Percentiles rank a stretch among this genome's conserved stretches.
Conservation (phyloP, 352 stramenopile genomes). For the Globisporangium barbulae region DNA sequence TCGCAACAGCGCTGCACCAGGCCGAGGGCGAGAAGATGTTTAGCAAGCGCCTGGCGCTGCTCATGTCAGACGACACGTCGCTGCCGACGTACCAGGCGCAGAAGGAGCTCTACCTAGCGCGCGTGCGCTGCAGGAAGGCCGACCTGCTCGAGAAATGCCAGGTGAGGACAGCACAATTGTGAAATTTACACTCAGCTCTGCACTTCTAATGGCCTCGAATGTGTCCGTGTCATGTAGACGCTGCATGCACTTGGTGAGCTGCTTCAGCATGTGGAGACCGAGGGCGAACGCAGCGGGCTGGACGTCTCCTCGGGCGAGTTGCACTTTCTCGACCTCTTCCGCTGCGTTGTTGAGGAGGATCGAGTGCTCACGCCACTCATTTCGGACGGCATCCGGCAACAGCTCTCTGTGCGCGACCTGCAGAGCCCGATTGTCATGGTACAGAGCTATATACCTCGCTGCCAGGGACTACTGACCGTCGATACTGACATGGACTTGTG, state of each 20-base stretch:
- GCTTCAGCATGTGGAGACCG: conserved; percentile 44
- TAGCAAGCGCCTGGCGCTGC: conserved; percentile 40
- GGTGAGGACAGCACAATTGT: conserved; percentile 9
- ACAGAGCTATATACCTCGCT: conserved; percentile 4
- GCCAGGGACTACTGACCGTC: too few relatives aligned
- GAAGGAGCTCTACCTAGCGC: conserved; percentile 57
- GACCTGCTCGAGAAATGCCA: conserved; percentile 59
- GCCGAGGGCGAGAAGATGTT: conserved; percentile 69
- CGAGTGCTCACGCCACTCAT: conserved; percentile 64
- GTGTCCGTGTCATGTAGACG: conserved; percentile 23
- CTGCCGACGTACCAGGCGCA: conserved; percentile 50
- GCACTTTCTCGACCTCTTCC: conserved; percentile 64
- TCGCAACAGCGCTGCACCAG: conserved; percentile 42
- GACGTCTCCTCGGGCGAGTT: conserved; percentile 55
- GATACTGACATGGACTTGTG: background rate
- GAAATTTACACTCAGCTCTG: background rate
- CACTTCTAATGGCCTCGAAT: background rate
- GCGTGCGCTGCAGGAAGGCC: conserved; percentile 54
- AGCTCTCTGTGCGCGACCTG: conserved; percentile 37
- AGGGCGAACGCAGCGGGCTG: conserved; percentile 33
- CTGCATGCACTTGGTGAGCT: conserved; percentile 45
- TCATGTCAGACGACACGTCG: conserved; percentile 48
- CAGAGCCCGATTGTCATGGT: conserved; percentile 45
- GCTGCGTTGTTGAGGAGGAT: conserved; percentile 64
- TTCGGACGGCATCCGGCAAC: conserved; percentile 39